Evolutionary conservation across 2,329 filamentous ascomycete genomes (phyloP).

Genomic region (Ceratocystis harringtonii): DNA sequence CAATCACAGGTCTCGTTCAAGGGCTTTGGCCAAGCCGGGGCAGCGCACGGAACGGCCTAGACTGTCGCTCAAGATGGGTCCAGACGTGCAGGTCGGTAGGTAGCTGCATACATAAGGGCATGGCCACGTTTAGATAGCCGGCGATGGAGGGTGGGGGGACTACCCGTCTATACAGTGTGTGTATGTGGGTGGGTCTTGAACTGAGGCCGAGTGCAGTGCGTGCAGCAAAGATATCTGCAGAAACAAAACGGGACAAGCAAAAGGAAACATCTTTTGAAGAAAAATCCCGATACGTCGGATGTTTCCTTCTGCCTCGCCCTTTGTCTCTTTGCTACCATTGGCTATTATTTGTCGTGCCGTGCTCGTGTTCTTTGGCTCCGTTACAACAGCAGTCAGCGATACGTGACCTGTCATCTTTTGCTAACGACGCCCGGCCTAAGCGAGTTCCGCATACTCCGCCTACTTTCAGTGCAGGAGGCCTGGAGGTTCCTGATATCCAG

Average conservation of each 20-base stretch:
- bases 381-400: no score
- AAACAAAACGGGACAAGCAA: no score
- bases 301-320: no score
- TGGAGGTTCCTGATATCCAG: not conserved
- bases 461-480: not conserved
- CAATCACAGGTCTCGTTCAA: not conserved
- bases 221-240: no score
- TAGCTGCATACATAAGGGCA: not conserved
- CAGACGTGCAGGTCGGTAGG: not conserved
- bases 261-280: no score
- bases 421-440: not conserved
- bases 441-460: not conserved
- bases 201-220: no score
- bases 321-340: no score
- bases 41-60: not conserved
- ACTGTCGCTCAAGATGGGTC: not conserved
- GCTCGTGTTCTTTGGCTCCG: no score
- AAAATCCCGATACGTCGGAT: no score
- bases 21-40: not conserved
- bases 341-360: no score
- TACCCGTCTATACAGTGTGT: no score
- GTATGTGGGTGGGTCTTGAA: no score
- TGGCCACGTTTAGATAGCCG: not conserved
- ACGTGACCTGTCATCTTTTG: not conserved
- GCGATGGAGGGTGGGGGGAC: not conserved